Percentiles rank a stretch among this genome's conserved stretches.
phyloP scores from a whole-genome alignment of 2,329 filamentous ascomycete genomes.

The Sordariomycetes sp. region DNA sequence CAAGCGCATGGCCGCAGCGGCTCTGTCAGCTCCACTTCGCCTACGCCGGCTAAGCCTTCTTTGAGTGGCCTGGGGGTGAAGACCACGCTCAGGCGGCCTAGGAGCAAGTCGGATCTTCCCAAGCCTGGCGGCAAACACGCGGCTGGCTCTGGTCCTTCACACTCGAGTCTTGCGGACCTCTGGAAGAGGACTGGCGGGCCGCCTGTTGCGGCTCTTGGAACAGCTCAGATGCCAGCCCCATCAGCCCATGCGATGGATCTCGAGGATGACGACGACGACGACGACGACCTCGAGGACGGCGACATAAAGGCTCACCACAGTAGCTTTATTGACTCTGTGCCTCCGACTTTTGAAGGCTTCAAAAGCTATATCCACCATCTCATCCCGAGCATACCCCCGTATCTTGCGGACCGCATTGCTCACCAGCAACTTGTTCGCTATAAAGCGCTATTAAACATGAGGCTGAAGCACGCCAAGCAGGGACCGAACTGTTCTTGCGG shows the following conservation, averaged over 20 bases:
- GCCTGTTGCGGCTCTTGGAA: constrained; percentile 36
- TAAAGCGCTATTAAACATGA: constrained; percentile 61
- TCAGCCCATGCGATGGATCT: constrained; percentile 17
- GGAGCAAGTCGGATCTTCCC: constrained; percentile 43
- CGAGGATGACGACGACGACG: constrained; percentile 45
- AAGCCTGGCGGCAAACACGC: constrained; percentile 20
- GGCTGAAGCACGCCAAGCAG: constrained; percentile 57
- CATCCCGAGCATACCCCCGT: constrained; percentile 58
- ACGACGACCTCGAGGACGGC: constrained; percentile 50
- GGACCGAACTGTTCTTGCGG: constrained; percentile 52
- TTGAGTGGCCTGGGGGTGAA: constrained; percentile 32
- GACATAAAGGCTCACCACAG: constrained; percentile 51
- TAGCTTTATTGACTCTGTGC: constrained; percentile 54
- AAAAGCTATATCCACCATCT: constrained; percentile 60
- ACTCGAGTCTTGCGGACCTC: constrained; percentile 36
- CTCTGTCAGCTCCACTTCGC: constrained; percentile 45
- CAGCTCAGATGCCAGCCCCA: constrained; percentile 10
- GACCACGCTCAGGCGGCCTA: constrained; percentile 39
- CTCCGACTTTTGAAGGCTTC: constrained; percentile 68
- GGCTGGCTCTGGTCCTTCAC: constrained; percentile 19
- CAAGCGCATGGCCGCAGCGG: constrained; percentile 40
- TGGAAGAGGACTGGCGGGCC: constrained; percentile 42
- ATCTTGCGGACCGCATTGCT: constrained; percentile 70
- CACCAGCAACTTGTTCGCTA: constrained; percentile 72
- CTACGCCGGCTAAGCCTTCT: constrained; percentile 41